These are phyloP conservation scores for Russula sp. DNA, from an alignment of 768 basidiomycete genomes.

Conservation along the genomic window DNA sequence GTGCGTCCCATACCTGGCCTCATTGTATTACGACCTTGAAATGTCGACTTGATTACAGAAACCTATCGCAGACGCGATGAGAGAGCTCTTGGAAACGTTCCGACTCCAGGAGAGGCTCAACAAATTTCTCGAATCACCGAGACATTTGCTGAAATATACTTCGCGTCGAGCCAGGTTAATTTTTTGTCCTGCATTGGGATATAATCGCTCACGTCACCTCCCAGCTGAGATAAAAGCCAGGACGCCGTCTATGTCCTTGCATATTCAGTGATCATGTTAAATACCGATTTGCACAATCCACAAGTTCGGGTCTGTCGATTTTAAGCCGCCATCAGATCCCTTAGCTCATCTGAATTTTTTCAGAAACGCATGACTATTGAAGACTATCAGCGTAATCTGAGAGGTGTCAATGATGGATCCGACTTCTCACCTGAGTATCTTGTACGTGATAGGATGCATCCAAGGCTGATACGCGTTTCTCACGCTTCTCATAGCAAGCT, in stretches of 20 bases:
- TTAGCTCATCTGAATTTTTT: neutral
- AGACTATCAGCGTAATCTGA: slow-evolving; percentile 87
- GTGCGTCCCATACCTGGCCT: slow-evolving; percentile 46
- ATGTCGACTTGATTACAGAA: slow-evolving; percentile 51
- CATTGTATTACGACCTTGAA: slow-evolving; percentile 2
- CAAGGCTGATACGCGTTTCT: slow-evolving; percentile 8
- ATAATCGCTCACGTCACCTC: slow-evolving; percentile 2
- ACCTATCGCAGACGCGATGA: slow-evolving; percentile 92
- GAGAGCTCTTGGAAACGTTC: slow-evolving; percentile 90
- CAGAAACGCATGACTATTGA: slow-evolving; percentile 97
- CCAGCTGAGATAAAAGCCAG: slow-evolving; percentile 84
- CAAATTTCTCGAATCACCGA: slow-evolving; percentile 94
- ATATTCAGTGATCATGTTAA: slow-evolving; percentile 96
- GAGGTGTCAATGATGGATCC: slow-evolving; percentile 83
- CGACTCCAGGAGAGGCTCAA: slow-evolving; percentile 93
- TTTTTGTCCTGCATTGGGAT: neutral
- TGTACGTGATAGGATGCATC: slow-evolving; percentile 43
- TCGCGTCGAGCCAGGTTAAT: slow-evolving; percentile 74
- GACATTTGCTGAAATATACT: slow-evolving; percentile 89
- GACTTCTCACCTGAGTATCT: slow-evolving; percentile 87
- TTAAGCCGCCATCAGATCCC: slow-evolving; percentile 7
- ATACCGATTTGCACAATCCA: slow-evolving; percentile 95
- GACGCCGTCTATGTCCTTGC: slow-evolving; percentile 94
- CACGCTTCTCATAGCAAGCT: slow-evolving; percentile 51
- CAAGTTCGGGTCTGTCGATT: slow-evolving; percentile 69